Base-by-base conservation (phyloP, 257 asterid genomes). In the Solanum chilense region DNA sequence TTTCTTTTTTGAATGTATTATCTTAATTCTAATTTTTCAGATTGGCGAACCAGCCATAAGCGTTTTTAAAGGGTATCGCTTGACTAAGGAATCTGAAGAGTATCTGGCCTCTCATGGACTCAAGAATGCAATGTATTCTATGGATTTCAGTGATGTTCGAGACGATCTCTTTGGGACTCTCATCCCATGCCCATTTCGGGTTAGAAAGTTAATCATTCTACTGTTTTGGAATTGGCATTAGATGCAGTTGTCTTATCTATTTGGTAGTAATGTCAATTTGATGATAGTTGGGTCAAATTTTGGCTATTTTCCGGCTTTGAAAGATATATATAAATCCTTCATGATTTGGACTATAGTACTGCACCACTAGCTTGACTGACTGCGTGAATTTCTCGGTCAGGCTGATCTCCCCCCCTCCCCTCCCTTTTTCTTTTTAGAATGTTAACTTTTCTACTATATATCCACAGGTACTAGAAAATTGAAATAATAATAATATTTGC, bases 121-220 rank as follows among this genome's bases (percentile, higher is more conserved):
- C 82, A 94, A 92, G 89, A 94, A 93, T 92, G 92, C 98, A 23
- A 93, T 94, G 68, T 95, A 96, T 88, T 91, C 96, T 80, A 62
- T 95, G 42, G 92, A 91, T 88, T 90, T 93, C 83, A 81, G 89
- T 77, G 92, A 90, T 76, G 91, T 97, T 86, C 95, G 91, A 83
- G 97, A 93, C 77, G 96, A 92, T 90, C 97, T 96, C 69, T 97
- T 97, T 88, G 99, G 99, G 87, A 93, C 89, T 85, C 93, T 96
- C 70, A 83, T 91, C 60, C 88, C 93, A 85, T 97, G 99, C 87
- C 98, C 98, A 47, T 94, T 92, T 88, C 95, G 97, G 94, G 99
- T 97, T 87, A 90, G 95, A 87, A 90, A 76, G 84, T 86, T 86
- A 49, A 70, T 62, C 78, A 88, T 87, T 62, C 60, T 39, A 37